Base-by-base conservation (phyloP, 2,329 filamentous ascomycete genomes). In the Tolypocladium tropicale region DNA sequence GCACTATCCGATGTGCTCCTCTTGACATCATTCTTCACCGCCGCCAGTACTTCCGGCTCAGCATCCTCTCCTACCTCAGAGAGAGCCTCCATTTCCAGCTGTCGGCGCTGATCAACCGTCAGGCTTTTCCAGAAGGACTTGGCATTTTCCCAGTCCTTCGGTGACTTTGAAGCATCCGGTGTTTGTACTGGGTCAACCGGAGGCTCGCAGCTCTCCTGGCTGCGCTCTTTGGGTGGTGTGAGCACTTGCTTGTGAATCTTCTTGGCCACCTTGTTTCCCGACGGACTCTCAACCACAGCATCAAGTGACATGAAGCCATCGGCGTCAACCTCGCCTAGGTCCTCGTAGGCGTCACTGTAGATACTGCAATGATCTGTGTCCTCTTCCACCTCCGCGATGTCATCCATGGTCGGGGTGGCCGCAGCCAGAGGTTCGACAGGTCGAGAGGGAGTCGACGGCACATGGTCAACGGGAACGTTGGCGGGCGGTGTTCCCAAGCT, bases 311-410 rank as follows among this genome's bases (percentile, higher is more conserved):
- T 76, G 63, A 90, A 92, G 0, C 85, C 88, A 51, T 81, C 80
- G 2, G 79, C 80, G 41, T 87, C 84, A 4, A 77, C 65, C 16
- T 89, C 84, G 0, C 81, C 82, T 0, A 87, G 73, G 58, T 90
- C 86, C 69, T 92, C 89, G 55, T 86, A 86, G 1, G 88, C 88
- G 69, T 92, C 89, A 60, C 85, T 90, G 66, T 89, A 92, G 28
- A 89, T 78, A 58, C 80, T 85, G 53, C 73, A 75, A 16, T 72
- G 72, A 55, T 84, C 81, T 2, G 68, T 67, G 6, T 69, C 73
- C n/a, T 79, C 74, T 1, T 74, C 67, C n/a, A 71, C 70, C 54
- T 72, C 69, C 52, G 63, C 61, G 16, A 71, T 73, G 41, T 71
- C 66, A 41, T 68, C 64, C 63, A 73, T 72, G 11, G 60, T 59